Evolutionary conservation across 2,329 filamentous ascomycete species (phyloP).

Genomic region (Arthroderma sp.): DNA sequence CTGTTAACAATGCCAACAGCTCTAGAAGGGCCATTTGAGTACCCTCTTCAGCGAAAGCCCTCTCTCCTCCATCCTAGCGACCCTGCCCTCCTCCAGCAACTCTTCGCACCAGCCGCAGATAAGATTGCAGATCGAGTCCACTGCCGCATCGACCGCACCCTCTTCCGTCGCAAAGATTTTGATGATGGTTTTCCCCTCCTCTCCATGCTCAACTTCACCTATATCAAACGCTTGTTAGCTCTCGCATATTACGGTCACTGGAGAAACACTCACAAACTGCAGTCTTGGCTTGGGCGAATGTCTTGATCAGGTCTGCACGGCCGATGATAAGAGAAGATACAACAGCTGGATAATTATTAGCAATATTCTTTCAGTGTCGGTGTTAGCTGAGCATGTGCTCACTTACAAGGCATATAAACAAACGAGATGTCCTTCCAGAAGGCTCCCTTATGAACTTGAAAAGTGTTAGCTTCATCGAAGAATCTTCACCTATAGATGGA

Average conservation of each 20-base stretch:
- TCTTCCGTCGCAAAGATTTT: conserved; percentile 1
- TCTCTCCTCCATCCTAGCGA: not conserved
- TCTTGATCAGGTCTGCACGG: conserved; percentile 2
- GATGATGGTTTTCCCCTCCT: conserved; percentile 3
- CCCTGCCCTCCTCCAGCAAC: not conserved
- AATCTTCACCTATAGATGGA: not conserved
- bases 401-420: conserved; percentile 10
- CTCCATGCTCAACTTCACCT: conserved; percentile 7
- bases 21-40: not conserved
- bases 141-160: not conserved
- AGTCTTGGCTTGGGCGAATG: conserved; percentile 1
- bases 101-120: conserved; percentile 5
- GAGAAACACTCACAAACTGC: not conserved
- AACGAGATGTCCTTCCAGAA: conserved; percentile 14
- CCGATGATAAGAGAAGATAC: conserved; percentile 2
- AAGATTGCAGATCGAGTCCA: conserved; percentile 1
- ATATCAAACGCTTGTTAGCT: not conserved
- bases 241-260: not conserved
- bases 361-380: not conserved
- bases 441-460: conserved; percentile 11
- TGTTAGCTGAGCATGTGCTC: not conserved
- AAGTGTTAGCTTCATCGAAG: not conserved
- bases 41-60: not conserved
- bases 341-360: not conserved
- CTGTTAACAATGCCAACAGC: not conserved